These are phyloP conservation scores for Skeletonema costatum DNA, from an alignment of 108 stramenopile species.

Conservation along the genomic window DNA sequence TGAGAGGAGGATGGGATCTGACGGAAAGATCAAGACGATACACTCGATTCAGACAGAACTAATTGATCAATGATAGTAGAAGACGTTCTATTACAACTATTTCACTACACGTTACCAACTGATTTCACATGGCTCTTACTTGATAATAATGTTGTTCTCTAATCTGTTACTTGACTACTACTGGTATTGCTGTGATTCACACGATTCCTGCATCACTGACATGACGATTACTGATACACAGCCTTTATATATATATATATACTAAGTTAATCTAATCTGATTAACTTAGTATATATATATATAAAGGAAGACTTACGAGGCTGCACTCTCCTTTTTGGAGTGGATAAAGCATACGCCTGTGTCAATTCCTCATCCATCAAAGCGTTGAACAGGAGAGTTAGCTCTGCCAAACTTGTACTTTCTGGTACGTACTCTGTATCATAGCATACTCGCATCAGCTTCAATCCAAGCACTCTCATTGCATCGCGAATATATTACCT, in stretches of 20 bases:
- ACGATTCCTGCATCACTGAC: neutral
- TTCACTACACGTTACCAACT: too few relatives aligned
- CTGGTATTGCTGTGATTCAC: neutral
- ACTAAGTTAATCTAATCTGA: too few relatives aligned
- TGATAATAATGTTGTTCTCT: too few relatives aligned
- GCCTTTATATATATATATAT: too few relatives aligned
- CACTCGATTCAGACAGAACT: constrained; percentile 27
- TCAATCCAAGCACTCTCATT: neutral
- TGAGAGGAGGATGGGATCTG: constrained; percentile 10
- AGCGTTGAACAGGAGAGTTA: neutral
- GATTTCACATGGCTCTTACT: too few relatives aligned
- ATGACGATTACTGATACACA: neutral
- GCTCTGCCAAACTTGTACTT: neutral
- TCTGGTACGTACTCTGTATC: neutral
- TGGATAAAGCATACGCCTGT: neutral
- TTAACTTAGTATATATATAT: too few relatives aligned
- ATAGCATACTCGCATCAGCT: neutral
- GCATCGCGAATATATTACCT: neutral
- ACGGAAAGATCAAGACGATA: constrained; percentile 14
- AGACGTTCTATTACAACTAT: too few relatives aligned
- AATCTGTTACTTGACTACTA: too few relatives aligned
- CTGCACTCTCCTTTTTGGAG: neutral
- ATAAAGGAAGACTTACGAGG: neutral
- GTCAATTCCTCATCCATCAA: neutral
- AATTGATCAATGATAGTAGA: neutral